A percentile compares a stretch with the other conserved stretches of the same genome.
Conservation (phyloP, 352 stramenopile genomes). For the Pythium sukuiense region DNA sequence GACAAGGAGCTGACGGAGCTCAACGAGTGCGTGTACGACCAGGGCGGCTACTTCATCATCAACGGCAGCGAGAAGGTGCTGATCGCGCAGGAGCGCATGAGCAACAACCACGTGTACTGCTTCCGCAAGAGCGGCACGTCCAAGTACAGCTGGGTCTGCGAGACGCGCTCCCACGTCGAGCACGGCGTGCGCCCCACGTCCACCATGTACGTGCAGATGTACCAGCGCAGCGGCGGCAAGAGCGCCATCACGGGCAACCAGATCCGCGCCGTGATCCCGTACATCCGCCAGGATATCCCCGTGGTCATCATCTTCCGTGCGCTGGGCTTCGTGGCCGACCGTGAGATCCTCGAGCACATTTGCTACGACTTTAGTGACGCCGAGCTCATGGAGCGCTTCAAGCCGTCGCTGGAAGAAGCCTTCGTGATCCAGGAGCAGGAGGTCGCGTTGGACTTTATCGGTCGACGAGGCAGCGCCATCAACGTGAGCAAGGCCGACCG, state of each 20-base stretch:
- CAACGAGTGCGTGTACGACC: constrained; percentile 99
- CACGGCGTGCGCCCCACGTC: constrained; percentile 93
- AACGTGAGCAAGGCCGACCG: constrained; percentile 97
- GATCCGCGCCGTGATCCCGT: constrained; percentile 97
- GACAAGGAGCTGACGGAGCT: constrained; percentile 94
- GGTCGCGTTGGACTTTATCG: constrained; percentile 99
- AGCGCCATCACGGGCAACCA: constrained; percentile 97
- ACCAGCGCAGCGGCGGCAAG: constrained; percentile 93
- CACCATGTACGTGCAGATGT: constrained; percentile 99
- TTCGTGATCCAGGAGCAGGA: constrained; percentile 98
- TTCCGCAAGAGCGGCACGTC: constrained; percentile 98
- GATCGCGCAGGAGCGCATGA: constrained; percentile 99
- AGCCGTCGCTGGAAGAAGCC: constrained; percentile 97
- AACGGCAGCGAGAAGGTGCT: constrained; percentile 98
- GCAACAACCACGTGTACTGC: constrained; percentile 99
- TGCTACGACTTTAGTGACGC: constrained; percentile 98
- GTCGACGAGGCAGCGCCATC: constrained; percentile 92
- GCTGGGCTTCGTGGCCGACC: constrained; percentile 95
- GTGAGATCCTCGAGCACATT: constrained; percentile 99
- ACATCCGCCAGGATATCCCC: constrained; percentile 98
- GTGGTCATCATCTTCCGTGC: constrained; percentile 99
- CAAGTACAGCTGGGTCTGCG: constrained; percentile 97
- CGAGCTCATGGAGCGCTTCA: constrained; percentile 99
- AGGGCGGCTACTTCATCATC: constrained; percentile 99
- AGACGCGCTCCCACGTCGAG: constrained; percentile 97